These are phyloP conservation scores for Sporothrix protearum DNA, from an alignment of 2,329 filamentous ascomycete species.

Conservation along the genomic window DNA sequence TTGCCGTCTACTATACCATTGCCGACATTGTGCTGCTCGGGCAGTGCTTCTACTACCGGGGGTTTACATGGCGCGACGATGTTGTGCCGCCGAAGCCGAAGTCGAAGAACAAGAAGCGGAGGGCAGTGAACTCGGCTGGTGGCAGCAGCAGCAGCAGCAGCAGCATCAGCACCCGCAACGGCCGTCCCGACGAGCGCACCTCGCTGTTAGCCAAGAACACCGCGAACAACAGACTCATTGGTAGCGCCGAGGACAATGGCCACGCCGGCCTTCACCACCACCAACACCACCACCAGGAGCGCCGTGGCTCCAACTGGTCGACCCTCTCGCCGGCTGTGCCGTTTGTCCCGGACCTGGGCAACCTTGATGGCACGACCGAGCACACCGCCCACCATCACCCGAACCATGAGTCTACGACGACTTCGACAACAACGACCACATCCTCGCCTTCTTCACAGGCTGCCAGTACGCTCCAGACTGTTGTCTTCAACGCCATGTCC, in stretches of 20 bases:
- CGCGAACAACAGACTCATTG: constrained; percentile 31
- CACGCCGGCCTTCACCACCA: constrained; percentile 42
- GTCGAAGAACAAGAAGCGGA: constrained; percentile 37
- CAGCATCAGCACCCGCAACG: not conserved
- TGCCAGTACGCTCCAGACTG: constrained; percentile 50
- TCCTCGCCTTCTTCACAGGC: constrained; percentile 34
- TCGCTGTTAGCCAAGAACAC: constrained; percentile 36
- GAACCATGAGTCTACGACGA: not conserved
- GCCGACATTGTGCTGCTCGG: constrained; percentile 61
- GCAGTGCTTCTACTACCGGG: constrained; percentile 95
- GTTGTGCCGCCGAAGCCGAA: constrained; percentile 44
- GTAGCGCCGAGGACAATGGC: not conserved
- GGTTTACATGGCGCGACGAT: constrained; percentile 65
- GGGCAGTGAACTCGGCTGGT: constrained; percentile 26
- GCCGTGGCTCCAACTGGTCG: constrained; percentile 55
- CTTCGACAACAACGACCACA: not conserved
- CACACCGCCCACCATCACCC: constrained; percentile 1
- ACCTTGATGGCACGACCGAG: not conserved
- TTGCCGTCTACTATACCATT: constrained; percentile 33
- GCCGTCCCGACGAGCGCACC: constrained; percentile 49
- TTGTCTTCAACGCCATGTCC: constrained; percentile 70
- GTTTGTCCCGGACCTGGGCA: constrained; percentile 23
- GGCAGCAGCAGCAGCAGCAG: constrained; percentile 33
- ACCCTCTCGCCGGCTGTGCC: constrained; percentile 79
- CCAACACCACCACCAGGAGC: constrained; percentile 37